These are phyloP conservation scores for Trichosporon sp. DNA, from an alignment of 1,284 basidiomycete species.

Conservation along the genomic window DNA sequence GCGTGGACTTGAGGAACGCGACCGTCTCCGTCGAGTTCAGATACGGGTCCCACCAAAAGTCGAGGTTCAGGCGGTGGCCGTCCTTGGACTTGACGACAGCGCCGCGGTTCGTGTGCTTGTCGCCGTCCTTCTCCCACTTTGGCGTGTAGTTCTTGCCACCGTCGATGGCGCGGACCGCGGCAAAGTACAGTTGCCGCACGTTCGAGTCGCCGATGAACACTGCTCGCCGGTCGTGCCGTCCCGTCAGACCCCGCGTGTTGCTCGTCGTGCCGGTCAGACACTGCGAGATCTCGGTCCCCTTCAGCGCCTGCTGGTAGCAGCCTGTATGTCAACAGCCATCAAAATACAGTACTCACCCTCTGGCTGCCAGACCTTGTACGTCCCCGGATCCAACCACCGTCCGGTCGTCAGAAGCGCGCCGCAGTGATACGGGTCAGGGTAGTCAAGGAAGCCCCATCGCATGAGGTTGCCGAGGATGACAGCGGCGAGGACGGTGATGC, in stretches of 20 bases:
- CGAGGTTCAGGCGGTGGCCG: conserved; percentile 59
- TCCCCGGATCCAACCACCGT: conserved; percentile 71
- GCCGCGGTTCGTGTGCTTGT: conserved; percentile 69
- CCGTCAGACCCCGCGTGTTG: conserved; percentile 28
- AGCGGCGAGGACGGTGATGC: conserved; percentile 52
- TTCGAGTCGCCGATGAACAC: conserved; percentile 85
- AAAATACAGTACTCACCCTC: conserved; percentile 63
- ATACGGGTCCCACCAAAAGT: conserved; percentile 72
- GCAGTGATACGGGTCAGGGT: conserved; percentile 71
- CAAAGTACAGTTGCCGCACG: conserved; percentile 75
- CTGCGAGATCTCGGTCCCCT: conserved; percentile 30
- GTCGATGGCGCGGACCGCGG: conserved; percentile 63
- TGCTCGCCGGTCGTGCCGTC: conserved; percentile 53
- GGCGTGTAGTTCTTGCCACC: conserved; percentile 31
- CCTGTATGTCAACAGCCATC: conserved; percentile 34
- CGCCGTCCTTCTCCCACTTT: conserved; percentile 54
- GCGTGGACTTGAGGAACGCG: conserved; percentile 49
- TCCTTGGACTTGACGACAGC: conserved; percentile 34
- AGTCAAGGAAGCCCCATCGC: conserved; percentile 61
- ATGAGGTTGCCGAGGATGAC: conserved; percentile 53
- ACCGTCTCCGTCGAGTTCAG: conserved; percentile 68
- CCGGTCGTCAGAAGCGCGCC: conserved; percentile 69
- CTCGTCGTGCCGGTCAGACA: conserved; percentile 36
- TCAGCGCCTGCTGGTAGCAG: conserved; percentile 37
- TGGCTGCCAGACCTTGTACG: conserved; percentile 76